Base-by-base conservation (phyloP, 2,329 filamentous ascomycete genomes). In the Alternaria arborescens region DNA sequence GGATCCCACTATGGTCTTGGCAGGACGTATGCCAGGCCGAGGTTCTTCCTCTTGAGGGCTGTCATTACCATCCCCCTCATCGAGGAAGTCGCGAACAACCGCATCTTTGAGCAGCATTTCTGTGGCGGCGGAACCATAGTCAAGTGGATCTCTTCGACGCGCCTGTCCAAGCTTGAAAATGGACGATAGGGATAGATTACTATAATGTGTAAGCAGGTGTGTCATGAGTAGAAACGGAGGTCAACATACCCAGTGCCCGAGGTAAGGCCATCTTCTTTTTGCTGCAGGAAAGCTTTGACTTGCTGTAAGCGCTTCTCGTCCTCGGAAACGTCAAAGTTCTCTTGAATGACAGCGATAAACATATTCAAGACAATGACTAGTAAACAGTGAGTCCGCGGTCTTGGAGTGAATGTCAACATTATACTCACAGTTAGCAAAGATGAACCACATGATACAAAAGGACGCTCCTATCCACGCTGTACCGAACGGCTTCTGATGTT, bases 341-440 rank as follows among this genome's bases (percentile, higher is more conserved):
- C 95, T 78, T 99, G 95, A 67, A 99, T 99, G 81, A 99, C 95
- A 84, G 95, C 95, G 91, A 99, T 98, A 84, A 99, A 99, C 95
- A 99, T 99, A 76, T 98, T 99, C 82, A 99, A 82, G 63, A 98
- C 87, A 80, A 99, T 97, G 76, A 98, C 75, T 77, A 43, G 8
- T 20, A 3, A 11, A 2, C 12, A 10, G 34, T 73, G 62, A 75
- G 68, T 34, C 20, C 18, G 8, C 36, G 8, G 10, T 52, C 3
- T 43, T 6, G 8, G 6, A 32, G 18, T 12, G 5, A 8, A 18
- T 6, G 16, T 20, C 22, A n/a, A 22, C 1, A 22, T 41, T 42
- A 8, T 16, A 72, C 76, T 72, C 69, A 79, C 75, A 94, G 78
- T 96, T 97, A 6, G 93, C 87, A 43, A 99, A 85, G 58, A 97